Evolutionary conservation across 768 basidiomycete species (phyloP).

Genomic region (Pleurotus cornucopiae): DNA sequence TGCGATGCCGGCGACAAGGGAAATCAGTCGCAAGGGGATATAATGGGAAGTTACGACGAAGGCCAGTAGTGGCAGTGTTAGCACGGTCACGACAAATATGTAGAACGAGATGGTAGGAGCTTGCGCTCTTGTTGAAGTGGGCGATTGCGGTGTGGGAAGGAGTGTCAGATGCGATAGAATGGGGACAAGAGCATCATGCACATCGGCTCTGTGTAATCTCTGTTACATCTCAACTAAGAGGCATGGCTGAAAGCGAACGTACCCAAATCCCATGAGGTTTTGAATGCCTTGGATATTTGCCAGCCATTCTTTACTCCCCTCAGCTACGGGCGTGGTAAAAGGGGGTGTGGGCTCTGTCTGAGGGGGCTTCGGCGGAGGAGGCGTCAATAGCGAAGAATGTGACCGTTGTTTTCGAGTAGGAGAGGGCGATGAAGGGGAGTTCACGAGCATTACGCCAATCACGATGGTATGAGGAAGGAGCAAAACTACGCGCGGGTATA

Average conservation of each 20-base stretch:
- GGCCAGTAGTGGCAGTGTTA: conserved; percentile 48
- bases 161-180: conserved; percentile 45
- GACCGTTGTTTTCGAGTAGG: conserved; percentile 20
- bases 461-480: conserved; percentile 63
- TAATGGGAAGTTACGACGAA: conserved; percentile 38
- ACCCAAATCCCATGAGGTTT: conserved; percentile 86
- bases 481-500: conserved; percentile 68
- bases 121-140: conserved; percentile 18
- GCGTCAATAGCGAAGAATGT: conserved; percentile 12
- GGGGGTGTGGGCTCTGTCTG: neutral
- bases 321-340: conserved; percentile 28
- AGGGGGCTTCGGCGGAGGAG: conserved; percentile 22
- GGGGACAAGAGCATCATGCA: conserved; percentile 46
- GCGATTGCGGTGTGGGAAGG: conserved; percentile 23
- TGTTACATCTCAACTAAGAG: neutral
- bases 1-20: conserved; percentile 42
- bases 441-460: conserved; percentile 59
- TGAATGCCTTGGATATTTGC: conserved; percentile 88
- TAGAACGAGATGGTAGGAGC: conserved; percentile 26
- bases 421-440: conserved; percentile 44
- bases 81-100: conserved; percentile 29
- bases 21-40: conserved; percentile 45
- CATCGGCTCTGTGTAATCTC: conserved; percentile 48
- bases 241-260: conserved; percentile 21
- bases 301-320: conserved; percentile 77